Conservation (phyloP, 2,329 filamentous ascomycete genomes). For the Zalaria sp. region DNA sequence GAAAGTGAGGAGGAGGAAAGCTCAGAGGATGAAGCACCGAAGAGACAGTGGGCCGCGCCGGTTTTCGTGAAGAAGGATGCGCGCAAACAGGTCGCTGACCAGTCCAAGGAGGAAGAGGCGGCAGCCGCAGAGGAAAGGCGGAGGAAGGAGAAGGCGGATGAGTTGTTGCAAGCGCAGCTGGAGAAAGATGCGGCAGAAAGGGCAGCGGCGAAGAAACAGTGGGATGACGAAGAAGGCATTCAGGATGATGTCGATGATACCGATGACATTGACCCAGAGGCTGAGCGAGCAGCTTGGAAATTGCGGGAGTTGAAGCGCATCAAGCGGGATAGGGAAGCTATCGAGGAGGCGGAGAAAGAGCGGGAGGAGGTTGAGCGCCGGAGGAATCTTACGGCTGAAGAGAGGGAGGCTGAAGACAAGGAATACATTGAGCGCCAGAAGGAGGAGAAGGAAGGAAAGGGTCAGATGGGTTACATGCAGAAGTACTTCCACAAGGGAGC, state of each 20-base stretch:
- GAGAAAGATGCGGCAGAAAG: constrained; percentile 65
- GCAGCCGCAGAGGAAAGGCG: constrained; percentile 39
- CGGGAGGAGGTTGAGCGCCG: constrained; percentile 80
- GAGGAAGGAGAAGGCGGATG: constrained; percentile 59
- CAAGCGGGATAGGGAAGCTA: constrained; percentile 70
- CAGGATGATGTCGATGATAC: constrained; percentile 74
- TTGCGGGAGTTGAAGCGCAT: constrained; percentile 80
- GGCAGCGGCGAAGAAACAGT: constrained; percentile 65
- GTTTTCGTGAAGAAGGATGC: constrained; percentile 53
- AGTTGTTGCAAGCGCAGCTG: constrained; percentile 77
- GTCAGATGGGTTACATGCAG: constrained; percentile 82
- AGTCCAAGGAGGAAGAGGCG: constrained; percentile 17
- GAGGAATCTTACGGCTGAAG: constrained; percentile 72
- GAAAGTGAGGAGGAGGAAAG: constrained; percentile 41
- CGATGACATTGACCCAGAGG: constrained; percentile 73
- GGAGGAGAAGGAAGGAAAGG: constrained; percentile 58
- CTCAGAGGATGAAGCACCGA: constrained; percentile 43
- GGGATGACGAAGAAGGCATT: constrained; percentile 50
- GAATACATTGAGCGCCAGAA: constrained; percentile 64
- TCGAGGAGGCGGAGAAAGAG: constrained; percentile 74
- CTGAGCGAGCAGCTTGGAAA: constrained; percentile 86
- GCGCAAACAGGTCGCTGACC: constrained; percentile 28
- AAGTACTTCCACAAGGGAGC: constrained; percentile 95
- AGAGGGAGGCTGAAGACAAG: constrained; percentile 73
- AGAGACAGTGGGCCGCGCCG: constrained; percentile 45